phyloP scores from a whole-genome alignment of 352 stramenopile species.

The Phytophthora sp. region DNA sequence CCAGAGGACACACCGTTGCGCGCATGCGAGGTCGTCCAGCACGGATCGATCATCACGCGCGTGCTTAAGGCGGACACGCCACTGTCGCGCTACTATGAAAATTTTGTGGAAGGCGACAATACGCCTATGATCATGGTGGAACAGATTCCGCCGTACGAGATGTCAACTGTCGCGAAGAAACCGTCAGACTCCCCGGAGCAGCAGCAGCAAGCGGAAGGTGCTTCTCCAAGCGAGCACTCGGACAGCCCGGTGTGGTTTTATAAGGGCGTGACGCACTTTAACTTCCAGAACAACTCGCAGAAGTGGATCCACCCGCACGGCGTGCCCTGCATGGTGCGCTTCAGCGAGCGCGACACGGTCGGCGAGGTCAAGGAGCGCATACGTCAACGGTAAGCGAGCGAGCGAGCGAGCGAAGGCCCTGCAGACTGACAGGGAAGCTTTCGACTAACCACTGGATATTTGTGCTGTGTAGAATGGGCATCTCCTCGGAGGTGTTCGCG shows the following conservation, averaged over 20 bases:
- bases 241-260: constrained; percentile 41
- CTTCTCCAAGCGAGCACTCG: not conserved
- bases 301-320: constrained; percentile 81
- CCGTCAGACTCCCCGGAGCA: not conserved
- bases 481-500: constrained; percentile 67
- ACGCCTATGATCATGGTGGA: constrained; percentile 64
- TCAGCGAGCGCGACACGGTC: constrained; percentile 70
- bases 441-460: constrained; percentile 3
- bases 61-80: constrained; percentile 45
- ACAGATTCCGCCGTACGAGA: constrained; percentile 38
- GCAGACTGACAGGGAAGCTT: too few species aligned
- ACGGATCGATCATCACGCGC: constrained; percentile 56
- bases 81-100: constrained; percentile 62
- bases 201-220: not conserved
- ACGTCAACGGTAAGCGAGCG: constrained; percentile 48
- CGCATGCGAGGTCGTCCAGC: constrained; percentile 66
- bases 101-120: constrained; percentile 40
- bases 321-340: constrained; percentile 71
- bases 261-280: constrained; percentile 79
- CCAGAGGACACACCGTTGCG: constrained; percentile 46
- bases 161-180: constrained; percentile 5
- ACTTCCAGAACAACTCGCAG: constrained; percentile 57
- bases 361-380: constrained; percentile 74
- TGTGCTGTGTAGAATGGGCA: constrained; percentile 58
- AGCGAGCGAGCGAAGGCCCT: too few species aligned